These are phyloP conservation scores for Ceratocystis albifundus DNA, from an alignment of 2,329 filamentous ascomycete species.

Conservation along the genomic window DNA sequence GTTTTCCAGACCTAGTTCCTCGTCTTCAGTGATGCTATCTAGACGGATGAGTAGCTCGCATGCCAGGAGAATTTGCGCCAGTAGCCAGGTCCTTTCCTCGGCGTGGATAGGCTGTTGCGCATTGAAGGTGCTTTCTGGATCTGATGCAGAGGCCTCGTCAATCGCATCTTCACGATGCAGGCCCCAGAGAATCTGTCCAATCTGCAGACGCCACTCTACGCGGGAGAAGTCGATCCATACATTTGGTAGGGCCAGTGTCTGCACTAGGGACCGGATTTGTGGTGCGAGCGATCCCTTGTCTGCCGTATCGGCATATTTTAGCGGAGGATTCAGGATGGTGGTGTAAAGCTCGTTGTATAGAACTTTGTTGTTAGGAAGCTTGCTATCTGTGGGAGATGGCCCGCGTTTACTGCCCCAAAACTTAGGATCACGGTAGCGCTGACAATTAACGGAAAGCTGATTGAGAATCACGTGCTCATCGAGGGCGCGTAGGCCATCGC, in stretches of 20 bases:
- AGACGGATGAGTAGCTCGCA: slow-evolving; percentile 55
- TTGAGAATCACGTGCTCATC: slow-evolving; percentile 49
- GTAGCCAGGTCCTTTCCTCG: slow-evolving; percentile 55
- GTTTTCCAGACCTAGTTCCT: slow-evolving; percentile 42
- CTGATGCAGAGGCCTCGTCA: slow-evolving; percentile 29
- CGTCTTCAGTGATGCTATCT: slow-evolving; percentile 50
- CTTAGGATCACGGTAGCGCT: slow-evolving; percentile 42
- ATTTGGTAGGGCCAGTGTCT: slow-evolving; percentile 51
- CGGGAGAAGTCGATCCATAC: slow-evolving; percentile 65
- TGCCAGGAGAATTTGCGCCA: slow-evolving; percentile 53
- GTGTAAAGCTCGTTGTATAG: slow-evolving; percentile 53
- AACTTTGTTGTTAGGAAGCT: slow-evolving; percentile 29
- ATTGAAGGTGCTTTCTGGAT: slow-evolving; percentile 42
- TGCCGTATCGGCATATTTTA: slow-evolving; percentile 43
- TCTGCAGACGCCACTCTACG: slow-evolving; percentile 61
- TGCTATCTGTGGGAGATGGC: slow-evolving; percentile 3
- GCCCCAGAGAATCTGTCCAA: slow-evolving; percentile 62
- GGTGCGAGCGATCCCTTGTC: slow-evolving; percentile 54
- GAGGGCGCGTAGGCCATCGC: slow-evolving; percentile 44
- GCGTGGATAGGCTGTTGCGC: slow-evolving; percentile 31
- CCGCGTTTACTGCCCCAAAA: slow-evolving; percentile 39
- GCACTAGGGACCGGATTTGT: slow-evolving; percentile 57
- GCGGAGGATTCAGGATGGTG: slow-evolving; percentile 47
- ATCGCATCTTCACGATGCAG: slow-evolving; percentile 40
- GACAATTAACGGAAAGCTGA: slow-evolving; percentile 45